Evolutionary conservation across 2,329 filamentous ascomycete genomes (phyloP).

Genomic region (Diaporthe sp.): DNA sequence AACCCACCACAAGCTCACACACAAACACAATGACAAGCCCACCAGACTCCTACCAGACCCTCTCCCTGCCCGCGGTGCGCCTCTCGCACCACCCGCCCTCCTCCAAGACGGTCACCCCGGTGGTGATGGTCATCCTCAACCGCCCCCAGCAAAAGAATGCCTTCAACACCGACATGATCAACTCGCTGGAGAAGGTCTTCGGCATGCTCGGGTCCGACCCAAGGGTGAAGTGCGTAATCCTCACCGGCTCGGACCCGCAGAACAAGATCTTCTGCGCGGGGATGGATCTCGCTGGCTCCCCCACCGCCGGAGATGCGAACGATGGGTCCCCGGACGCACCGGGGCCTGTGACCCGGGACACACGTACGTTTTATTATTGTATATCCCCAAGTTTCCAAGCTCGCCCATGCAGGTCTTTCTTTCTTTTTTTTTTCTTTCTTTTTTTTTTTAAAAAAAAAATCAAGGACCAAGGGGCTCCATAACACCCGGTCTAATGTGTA

Average conservation of each 20-base stretch:
- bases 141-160: conserved; percentile 74
- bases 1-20: not conserved
- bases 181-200: conserved; percentile 67
- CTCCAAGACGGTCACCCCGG: conserved; percentile 66
- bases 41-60: conserved; percentile 52
- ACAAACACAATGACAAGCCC: conserved; percentile 32
- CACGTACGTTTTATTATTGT: too few species aligned
- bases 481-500: too few species aligned
- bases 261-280: conserved; percentile 68
- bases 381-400: too few species aligned
- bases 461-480: not conserved
- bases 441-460: not conserved
- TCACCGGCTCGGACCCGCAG: conserved; percentile 61
- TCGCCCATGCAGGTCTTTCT: too few species aligned
- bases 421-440: not conserved
- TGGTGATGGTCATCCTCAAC: conserved; percentile 72
- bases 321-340: conserved; percentile 40
- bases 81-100: conserved; percentile 60
- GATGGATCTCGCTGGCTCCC: conserved; percentile 61
- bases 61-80: conserved; percentile 55
- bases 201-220: conserved; percentile 61
- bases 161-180: conserved; percentile 73
- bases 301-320: conserved; percentile 40
- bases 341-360: conserved; percentile 38
- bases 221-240: conserved; percentile 64